Conservation (phyloP, 2,329 filamentous ascomycete genomes). For the Periconia sp. region DNA sequence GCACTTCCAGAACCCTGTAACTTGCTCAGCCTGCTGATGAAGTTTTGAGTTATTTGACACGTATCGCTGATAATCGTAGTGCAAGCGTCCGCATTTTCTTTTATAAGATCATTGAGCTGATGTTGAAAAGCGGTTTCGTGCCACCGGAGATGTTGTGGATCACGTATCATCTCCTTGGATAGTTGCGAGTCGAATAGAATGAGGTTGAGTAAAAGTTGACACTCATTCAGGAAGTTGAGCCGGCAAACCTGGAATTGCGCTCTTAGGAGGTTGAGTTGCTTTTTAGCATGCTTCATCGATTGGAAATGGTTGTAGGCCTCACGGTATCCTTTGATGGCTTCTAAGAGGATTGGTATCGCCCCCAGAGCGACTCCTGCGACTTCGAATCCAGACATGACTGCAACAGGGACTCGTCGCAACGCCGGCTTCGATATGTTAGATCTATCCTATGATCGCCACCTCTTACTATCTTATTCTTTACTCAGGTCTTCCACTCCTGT, state of each 20-base stretch:
- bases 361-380: conserved; percentile 2
- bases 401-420: background rate
- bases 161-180: conserved; percentile 2
- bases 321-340: conserved; percentile 5
- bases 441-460: no score
- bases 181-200: background rate
- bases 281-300: conserved; percentile 2
- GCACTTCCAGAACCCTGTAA: background rate
- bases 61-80: conserved; percentile 1
- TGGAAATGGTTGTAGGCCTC: conserved; percentile 3
- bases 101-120: background rate
- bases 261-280: conserved; percentile 1
- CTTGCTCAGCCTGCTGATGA: background rate
- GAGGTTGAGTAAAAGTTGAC: conserved; percentile 3
- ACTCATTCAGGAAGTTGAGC: conserved; percentile 6
- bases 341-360: conserved; percentile 2
- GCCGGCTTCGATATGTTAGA: no score
- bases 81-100: conserved; percentile 1
- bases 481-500: no score
- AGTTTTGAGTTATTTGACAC: background rate
- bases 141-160: conserved; percentile 2
- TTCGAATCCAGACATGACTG: conserved; percentile 4
- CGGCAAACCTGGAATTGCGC: conserved; percentile 6
- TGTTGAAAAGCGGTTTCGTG: background rate
- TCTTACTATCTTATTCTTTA: no score